These are phyloP conservation scores for Phytophthora citrophthora DNA, from an alignment of 352 stramenopile species.

Conservation along the genomic window DNA sequence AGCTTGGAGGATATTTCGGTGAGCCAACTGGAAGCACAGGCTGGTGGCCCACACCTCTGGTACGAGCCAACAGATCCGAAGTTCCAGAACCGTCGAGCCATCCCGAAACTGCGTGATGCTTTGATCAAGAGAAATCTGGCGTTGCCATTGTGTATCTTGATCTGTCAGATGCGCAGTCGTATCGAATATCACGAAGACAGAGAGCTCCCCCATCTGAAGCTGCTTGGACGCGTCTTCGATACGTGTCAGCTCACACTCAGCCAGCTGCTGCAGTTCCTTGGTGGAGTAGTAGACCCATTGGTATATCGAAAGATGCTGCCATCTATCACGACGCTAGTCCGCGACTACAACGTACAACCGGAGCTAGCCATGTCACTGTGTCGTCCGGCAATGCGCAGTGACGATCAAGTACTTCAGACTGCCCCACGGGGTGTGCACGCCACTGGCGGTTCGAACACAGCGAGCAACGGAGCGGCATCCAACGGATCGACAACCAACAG, in stretches of 20 bases:
- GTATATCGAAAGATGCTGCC: conserved; percentile 81
- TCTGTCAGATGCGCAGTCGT: conserved; percentile 85
- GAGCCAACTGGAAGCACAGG: conserved; percentile 84
- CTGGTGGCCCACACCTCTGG: conserved; percentile 80
- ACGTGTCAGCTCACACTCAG: conserved; percentile 87
- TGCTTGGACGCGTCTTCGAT: conserved; percentile 82
- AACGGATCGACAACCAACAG: conserved; percentile 17
- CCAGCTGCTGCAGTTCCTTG: conserved; percentile 88
- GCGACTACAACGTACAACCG: conserved; percentile 75
- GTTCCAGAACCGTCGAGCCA: conserved; percentile 83
- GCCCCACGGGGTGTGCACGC: conserved; percentile 72
- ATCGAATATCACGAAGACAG: conserved; percentile 83
- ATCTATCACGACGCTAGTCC: conserved; percentile 62
- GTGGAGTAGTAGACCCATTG: conserved; percentile 70
- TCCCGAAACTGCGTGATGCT: conserved; percentile 82
- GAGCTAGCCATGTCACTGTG: conserved; percentile 84
- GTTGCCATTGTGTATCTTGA: conserved; percentile 77
- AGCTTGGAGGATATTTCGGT: conserved; percentile 87
- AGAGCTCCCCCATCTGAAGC: conserved; percentile 69
- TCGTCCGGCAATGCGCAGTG: conserved; percentile 77
- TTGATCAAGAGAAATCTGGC: conserved; percentile 83
- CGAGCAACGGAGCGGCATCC: conserved; percentile 14
- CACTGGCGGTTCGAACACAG: conserved; percentile 35
- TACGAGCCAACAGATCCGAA: conserved; percentile 82
- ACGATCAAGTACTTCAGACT: conserved; percentile 70